These are phyloP conservation scores for Apiotrichum veenhuisii DNA, from an alignment of 1,284 basidiomycete genomes.

Conservation along the genomic window DNA sequence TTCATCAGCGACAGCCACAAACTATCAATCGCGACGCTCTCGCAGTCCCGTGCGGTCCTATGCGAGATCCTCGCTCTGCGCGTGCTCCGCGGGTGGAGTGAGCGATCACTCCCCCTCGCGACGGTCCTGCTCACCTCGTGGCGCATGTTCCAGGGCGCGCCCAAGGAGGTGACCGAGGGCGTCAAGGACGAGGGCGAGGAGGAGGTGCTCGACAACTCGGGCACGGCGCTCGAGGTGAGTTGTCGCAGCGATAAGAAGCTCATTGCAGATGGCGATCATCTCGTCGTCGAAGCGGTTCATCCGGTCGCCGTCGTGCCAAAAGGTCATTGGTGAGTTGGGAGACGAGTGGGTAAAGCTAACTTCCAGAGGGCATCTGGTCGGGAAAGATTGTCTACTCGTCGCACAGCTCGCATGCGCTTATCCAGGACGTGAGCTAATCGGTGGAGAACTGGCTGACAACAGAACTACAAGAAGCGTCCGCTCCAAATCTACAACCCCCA, in stretches of 20 bases:
- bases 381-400: slow-evolving; percentile 88
- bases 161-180: slow-evolving; percentile 58
- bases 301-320: slow-evolving; percentile 78
- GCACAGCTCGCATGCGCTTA: slow-evolving; percentile 74
- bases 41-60: slow-evolving; percentile 67
- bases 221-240: slow-evolving; percentile 72
- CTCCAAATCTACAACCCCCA: slow-evolving; percentile 92
- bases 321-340: slow-evolving; percentile 65
- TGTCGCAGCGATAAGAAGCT: background rate
- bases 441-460: slow-evolving; percentile 6
- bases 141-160: slow-evolving; percentile 81
- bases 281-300: slow-evolving; percentile 80
- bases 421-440: slow-evolving; percentile 65
- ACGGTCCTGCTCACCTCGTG: slow-evolving; percentile 79
- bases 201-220: slow-evolving; percentile 67
- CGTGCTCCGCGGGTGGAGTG: slow-evolving; percentile 70
- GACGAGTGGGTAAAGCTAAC: slow-evolving; percentile 7
- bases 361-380: slow-evolving; percentile 52
- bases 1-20: slow-evolving; percentile 67
- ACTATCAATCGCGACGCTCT: slow-evolving; percentile 59
- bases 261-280: slow-evolving; percentile 67
- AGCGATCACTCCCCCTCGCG: slow-evolving; percentile 70
- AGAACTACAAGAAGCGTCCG: slow-evolving; percentile 90
- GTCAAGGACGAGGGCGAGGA: slow-evolving; percentile 66
- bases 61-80: slow-evolving; percentile 87